These are phyloP conservation scores for Piedraia hortae DNA, from an alignment of 2,329 filamentous ascomycete species.

Conservation along the genomic window DNA sequence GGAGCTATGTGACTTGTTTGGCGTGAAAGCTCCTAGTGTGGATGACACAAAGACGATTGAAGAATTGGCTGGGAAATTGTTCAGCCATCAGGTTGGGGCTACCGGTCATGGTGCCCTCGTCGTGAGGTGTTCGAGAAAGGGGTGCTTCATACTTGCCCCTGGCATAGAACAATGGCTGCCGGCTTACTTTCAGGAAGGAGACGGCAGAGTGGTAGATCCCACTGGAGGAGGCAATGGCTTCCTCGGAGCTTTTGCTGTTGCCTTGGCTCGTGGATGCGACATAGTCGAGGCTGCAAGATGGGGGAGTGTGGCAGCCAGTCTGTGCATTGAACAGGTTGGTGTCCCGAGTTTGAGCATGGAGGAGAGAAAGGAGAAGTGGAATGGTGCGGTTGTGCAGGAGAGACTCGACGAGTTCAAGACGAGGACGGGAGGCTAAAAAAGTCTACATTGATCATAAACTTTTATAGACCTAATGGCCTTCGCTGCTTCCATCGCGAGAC, in stretches of 20 bases:
- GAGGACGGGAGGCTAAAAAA: conserved; percentile 1
- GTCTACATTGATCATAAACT: not conserved
- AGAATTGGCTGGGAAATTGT: conserved; percentile 11
- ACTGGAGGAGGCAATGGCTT: conserved; percentile 90
- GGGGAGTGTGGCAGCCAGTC: conserved; percentile 63
- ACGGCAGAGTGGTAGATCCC: conserved; percentile 47
- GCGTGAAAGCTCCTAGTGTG: conserved; percentile 5
- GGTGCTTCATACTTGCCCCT: conserved; percentile 26
- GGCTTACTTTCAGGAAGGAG: conserved; percentile 36
- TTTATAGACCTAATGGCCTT: too few relatives aligned
- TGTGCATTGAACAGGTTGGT: conserved; percentile 84
- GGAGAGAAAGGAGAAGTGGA: conserved; percentile 19
- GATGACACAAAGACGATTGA: conserved; percentile 16
- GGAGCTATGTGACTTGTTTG: conserved; percentile 67
- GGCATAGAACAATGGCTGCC: conserved; percentile 34
- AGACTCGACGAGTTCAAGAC: conserved; percentile 14
- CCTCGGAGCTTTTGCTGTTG: conserved; percentile 33
- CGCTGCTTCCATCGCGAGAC: conserved; percentile 11
- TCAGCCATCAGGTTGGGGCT: conserved; percentile 11
- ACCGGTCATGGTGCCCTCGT: conserved; percentile 25
- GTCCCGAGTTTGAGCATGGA: conserved; percentile 30
- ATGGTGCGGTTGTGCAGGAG: conserved; percentile 15
- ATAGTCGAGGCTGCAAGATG: conserved; percentile 47
- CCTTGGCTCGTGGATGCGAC: conserved; percentile 23
- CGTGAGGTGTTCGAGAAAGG: conserved; percentile 41